phyloP scores from a whole-genome alignment of 2,329 filamentous ascomycete species.

The Tympanopsis confertula region DNA sequence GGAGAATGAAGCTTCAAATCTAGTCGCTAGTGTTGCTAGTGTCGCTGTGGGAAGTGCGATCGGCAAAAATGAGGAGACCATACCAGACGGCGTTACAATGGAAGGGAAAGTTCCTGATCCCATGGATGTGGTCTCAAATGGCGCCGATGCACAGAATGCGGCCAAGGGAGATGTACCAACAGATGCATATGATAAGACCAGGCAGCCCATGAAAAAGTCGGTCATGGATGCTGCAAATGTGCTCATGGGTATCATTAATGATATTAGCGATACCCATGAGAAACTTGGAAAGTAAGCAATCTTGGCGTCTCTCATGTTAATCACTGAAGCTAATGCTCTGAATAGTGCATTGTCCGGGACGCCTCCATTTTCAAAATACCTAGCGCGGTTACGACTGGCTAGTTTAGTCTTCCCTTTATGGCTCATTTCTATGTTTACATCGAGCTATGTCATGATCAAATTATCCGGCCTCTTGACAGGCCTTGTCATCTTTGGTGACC shows the following conservation, averaged over 20 bases:
- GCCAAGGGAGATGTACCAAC: neutral
- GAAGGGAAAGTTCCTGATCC: neutral
- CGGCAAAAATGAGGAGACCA: conserved; percentile 52
- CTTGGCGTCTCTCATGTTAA: neutral
- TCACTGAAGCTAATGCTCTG: too few species aligned
- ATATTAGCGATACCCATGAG: neutral
- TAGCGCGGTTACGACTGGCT: neutral
- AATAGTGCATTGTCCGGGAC: neutral
- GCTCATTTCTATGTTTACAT: neutral
- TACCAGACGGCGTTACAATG: neutral
- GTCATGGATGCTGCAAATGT: neutral
- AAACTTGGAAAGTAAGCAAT: neutral
- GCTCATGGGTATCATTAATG: neutral
- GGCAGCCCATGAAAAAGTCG: neutral
- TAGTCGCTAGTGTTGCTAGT: conserved; percentile 62
- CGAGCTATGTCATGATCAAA: neutral
- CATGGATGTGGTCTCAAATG: neutral
- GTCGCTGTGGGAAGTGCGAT: conserved; percentile 65
- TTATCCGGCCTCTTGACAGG: neutral
- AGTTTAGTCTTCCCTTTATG: neutral
- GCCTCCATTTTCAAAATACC: neutral
- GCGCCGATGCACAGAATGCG: neutral
- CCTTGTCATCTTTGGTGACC: neutral
- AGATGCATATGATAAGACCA: neutral
- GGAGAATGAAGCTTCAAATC: conserved; percentile 71